phyloP scores from a whole-genome alignment of 257 asterid genomes.

The Solanum pinnatisectum region DNA sequence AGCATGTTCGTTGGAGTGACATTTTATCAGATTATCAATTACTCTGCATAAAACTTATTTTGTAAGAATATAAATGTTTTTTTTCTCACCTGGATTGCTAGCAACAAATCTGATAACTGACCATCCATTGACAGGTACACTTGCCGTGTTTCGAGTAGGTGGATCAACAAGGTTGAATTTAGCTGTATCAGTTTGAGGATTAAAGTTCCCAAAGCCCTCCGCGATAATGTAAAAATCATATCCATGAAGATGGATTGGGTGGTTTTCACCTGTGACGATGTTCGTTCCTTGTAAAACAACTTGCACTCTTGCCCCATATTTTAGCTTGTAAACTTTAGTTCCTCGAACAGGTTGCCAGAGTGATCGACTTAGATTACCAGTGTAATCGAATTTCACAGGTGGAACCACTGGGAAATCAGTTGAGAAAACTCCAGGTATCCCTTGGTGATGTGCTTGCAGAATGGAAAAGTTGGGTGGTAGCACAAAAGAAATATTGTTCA shows the following conservation, averaged over 20 bases:
- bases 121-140: slow-evolving; percentile 87
- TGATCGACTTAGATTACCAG: slow-evolving; percentile 74
- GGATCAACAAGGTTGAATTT: slow-evolving; percentile 80
- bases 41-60: background rate
- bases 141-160: slow-evolving; percentile 67
- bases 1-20: background rate
- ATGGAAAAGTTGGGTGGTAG: slow-evolving; percentile 66
- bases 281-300: slow-evolving; percentile 80
- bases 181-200: slow-evolving; percentile 40
- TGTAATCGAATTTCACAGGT: slow-evolving; percentile 54
- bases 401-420: slow-evolving; percentile 68
- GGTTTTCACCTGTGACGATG: slow-evolving; percentile 69
- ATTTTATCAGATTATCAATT: background rate
- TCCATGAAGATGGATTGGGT: slow-evolving; percentile 92
- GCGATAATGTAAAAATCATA: slow-evolving; percentile 69
- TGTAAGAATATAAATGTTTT: background rate
- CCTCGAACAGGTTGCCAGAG: slow-evolving; percentile 64
- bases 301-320: slow-evolving; percentile 69
- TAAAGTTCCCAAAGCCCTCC: slow-evolving; percentile 80
- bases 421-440: slow-evolving; percentile 66
- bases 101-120: slow-evolving; percentile 83
- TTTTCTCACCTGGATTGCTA: slow-evolving; percentile 70
- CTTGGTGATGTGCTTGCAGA: slow-evolving; percentile 71
- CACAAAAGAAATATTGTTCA: slow-evolving; percentile 42
- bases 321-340: slow-evolving; percentile 53